Evolutionary conservation across 352 stramenopile genomes (phyloP), one percentile per base, ranked within the genome.

Genomic region (Pythium monospermum): DNA sequence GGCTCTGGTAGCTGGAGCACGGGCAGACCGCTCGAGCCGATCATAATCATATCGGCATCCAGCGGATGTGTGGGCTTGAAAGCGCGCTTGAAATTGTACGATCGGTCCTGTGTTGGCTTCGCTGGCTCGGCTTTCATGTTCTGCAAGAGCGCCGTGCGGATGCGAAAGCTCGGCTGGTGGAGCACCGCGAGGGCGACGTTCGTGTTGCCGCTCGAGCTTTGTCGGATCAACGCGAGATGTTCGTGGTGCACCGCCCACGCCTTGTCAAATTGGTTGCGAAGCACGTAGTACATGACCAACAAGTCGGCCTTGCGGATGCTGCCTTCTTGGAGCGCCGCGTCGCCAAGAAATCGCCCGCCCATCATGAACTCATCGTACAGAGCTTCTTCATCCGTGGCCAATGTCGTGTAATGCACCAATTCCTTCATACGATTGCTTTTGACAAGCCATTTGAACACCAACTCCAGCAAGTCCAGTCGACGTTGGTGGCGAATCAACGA

Each of bases 251-350:
- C 75, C 18, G 66, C 60, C 82, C 82, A 92, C 26, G 82, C 82
- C 18, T 69, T 64, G 37, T 79, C 68, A 56, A 85, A 88, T 60
- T 85, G 76, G 63, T 83, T 77, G 32, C 82, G 64, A 28, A 92
- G 64, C 42, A 84, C 71, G 61, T 90, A 90, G 57, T 90, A 92
- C 78, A 92, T 92, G 31, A 87, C 73, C 4, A 92, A 68, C 56
- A 92, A 66, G 41, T 92, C 82, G 67, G 73, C 63, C 78, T 87
- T 68, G 30, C 53, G 53, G 38, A 88, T 87, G 39, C 71, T 81
- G 4, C 81, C 66, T 32, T 92, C 79, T 10, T 76, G 67, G 6
- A 89, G 58, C 37, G 85, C 61, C n/a, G 83, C 68, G 39, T 83
- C 68, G 12, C 76, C 72, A 0, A 64, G 38, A 1, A 63, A 44